Evolutionary conservation across 192 early-diverging fungal genomes (phyloP).

Genomic region (Helicostylum pulchrum): DNA sequence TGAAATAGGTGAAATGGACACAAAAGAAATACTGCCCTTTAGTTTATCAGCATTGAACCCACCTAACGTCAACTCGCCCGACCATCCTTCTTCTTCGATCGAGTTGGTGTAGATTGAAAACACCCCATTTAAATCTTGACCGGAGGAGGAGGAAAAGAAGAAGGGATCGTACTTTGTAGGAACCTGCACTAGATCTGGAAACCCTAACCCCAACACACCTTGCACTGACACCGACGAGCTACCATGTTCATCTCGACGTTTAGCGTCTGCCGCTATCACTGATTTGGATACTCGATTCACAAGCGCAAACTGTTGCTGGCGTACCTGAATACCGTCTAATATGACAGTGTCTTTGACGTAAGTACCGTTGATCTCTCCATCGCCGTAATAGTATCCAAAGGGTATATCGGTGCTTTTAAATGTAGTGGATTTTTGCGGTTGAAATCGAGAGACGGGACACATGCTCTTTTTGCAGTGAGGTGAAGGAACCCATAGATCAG

Average conservation of each 20-base stretch:
- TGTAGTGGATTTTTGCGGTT: constrained; percentile 4
- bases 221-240: no score
- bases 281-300: constrained; percentile 4
- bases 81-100: no score
- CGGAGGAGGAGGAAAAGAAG: no score
- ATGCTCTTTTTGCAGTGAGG: constrained; percentile 1
- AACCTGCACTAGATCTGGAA: no score
- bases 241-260: not conserved
- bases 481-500: constrained; percentile 33
- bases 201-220: no score
- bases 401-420: constrained; percentile 5
- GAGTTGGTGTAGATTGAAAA: no score
- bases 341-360: constrained; percentile 30
- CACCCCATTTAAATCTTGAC: no score
- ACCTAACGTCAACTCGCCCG: no score
- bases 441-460: constrained; percentile 22
- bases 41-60: no score
- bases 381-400: constrained; percentile 21
- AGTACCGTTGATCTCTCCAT: constrained; percentile 26
- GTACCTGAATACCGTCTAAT: constrained; percentile 16
- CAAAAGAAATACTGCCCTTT: no score
- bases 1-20: no score
- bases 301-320: constrained; percentile 33
- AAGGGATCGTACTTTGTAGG: no score
- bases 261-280: not conserved